Evolutionary conservation across 2,329 filamentous ascomycete genomes (phyloP).

Genomic region (Ustilaginoidea virens): DNA sequence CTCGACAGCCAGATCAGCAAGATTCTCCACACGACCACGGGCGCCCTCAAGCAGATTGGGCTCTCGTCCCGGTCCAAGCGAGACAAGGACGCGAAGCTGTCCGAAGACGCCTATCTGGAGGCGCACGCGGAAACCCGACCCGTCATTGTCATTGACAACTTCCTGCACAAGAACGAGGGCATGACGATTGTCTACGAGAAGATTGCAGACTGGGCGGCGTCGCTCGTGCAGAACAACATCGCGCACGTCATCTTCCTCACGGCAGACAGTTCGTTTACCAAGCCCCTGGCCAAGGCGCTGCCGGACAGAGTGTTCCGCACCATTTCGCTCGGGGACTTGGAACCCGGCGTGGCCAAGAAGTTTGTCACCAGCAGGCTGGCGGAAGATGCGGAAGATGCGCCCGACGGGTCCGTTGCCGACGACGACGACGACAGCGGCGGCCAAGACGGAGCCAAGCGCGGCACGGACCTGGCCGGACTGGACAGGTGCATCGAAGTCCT

Average conservation of each 20-base stretch:
- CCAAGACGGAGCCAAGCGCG: slow-evolving; percentile 11
- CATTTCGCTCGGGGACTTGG: slow-evolving; percentile 73
- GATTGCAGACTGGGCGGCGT: slow-evolving; percentile 78
- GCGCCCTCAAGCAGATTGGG: slow-evolving; percentile 64
- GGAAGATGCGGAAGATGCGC: slow-evolving; percentile 23
- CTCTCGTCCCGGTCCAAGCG: slow-evolving; percentile 53
- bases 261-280: slow-evolving; percentile 75
- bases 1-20: slow-evolving; percentile 79
- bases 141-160: slow-evolving; percentile 84
- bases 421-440: slow-evolving; percentile 13
- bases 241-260: slow-evolving; percentile 93
- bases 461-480: slow-evolving; percentile 48
- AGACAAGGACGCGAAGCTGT: slow-evolving; percentile 56
- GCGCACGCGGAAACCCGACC: slow-evolving; percentile 72
- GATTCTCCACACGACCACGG: slow-evolving; percentile 71
- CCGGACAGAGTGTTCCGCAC: slow-evolving; percentile 85
- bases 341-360: slow-evolving; percentile 70
- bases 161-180: slow-evolving; percentile 63
- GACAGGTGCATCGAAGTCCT: slow-evolving; percentile 69
- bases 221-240: slow-evolving; percentile 70
- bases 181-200: slow-evolving; percentile 56
- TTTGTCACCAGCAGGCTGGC: slow-evolving; percentile 78
- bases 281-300: slow-evolving; percentile 71
- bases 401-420: too few species aligned
- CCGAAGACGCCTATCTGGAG: slow-evolving; percentile 78